Base-by-base conservation (phyloP, 2,329 filamentous ascomycete species). In the Sclerotinia glacialis region DNA sequence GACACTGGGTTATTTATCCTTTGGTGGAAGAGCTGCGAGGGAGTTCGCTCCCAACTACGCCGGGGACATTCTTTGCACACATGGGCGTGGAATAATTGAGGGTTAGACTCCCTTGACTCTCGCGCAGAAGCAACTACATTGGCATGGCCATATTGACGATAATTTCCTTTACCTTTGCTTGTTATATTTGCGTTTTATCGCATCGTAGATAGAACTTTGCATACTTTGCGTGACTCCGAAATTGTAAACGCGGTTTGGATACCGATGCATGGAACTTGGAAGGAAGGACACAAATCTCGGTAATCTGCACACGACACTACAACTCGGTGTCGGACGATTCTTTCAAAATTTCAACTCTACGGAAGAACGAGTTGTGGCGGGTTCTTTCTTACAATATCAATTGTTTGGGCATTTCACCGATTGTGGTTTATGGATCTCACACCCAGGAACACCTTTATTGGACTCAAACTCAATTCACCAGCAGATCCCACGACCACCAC, bases 131-230 rank as follows among this genome's bases (percentile, higher is more conserved):
- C 46, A 16, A n/a, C 46, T 31, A 37, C 31, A 52, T 47, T 52
- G 64, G 37, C 44, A 40, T 34, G 18, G 49, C 21, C 28, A 60
- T 49, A 18, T 60, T 37, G 58, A 49, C 31, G 28, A 60, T 60
- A 28, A 58, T 44, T 50, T 34, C 31, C 53, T 52, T 60, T 60
- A 5, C 28, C n/a, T 59, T n/a, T 42, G 7, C 44, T 53, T 50
- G 64, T 37, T 37, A 52, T 65, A 52, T 65, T 60, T 65, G 64
- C 54, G 64, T 60, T 46, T 18, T n/a, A 21, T 52, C 54, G 64
- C 46, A 52, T 65, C 23, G 64, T 65, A 65, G 64, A 65, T 65
- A 65, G 64, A 65, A 65, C 54, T 60, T 37, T 65, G 64, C 64
- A 60, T 44, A 44, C 46, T 37, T 47, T 65, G 55, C 56, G 64